Evolutionary conservation across 2,329 filamentous ascomycete genomes (phyloP).

Genomic region (Salinomyces thailandicus): DNA sequence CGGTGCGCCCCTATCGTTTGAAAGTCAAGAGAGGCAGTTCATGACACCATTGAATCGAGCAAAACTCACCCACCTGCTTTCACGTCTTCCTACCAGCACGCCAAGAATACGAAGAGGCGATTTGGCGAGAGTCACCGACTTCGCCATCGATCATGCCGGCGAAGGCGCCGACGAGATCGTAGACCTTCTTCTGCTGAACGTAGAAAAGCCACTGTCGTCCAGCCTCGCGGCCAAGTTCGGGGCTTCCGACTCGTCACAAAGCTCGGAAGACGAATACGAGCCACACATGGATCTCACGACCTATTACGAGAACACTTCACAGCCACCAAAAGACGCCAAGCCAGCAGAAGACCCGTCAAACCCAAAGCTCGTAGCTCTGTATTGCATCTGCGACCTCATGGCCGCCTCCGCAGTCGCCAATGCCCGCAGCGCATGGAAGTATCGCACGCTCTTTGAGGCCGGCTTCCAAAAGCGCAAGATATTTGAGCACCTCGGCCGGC

Average conservation of each 20-base stretch:
- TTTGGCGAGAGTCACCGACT: conserved; percentile 73
- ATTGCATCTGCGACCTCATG: conserved; percentile 69
- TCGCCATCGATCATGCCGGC: conserved; percentile 79
- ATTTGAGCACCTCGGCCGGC: conserved; percentile 64
- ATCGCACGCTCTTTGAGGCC: conserved; percentile 66
- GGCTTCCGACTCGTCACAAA: conserved; percentile 23
- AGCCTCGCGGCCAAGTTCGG: conserved; percentile 56
- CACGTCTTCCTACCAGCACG: conserved; percentile 65
- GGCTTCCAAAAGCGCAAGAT: conserved; percentile 57
- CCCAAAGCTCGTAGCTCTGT: conserved; percentile 69
- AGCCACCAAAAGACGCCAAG: conserved; percentile 19
- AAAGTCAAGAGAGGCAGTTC: conserved; percentile 42
- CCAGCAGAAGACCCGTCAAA: conserved; percentile 52
- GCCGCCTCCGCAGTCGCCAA: conserved; percentile 65
- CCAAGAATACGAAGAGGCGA: conserved; percentile 71
- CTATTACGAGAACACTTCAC: conserved; percentile 28
- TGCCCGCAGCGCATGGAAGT: conserved; percentile 78
- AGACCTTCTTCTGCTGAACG: conserved; percentile 74
- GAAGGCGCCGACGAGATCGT: conserved; percentile 83
- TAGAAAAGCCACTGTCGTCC: conserved; percentile 64
- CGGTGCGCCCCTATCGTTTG: conserved; percentile 20
- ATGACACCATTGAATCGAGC: conserved; percentile 76
- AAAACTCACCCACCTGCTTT: conserved; percentile 73
- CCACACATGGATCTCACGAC: conserved; percentile 21
- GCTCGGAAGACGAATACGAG: conserved; percentile 31